A percentile compares a stretch with the other conserved stretches of the same genome.
Evolutionary conservation across 1,284 basidiomycete genomes (phyloP).

Genomic region (Ganoderma meredithae): DNA sequence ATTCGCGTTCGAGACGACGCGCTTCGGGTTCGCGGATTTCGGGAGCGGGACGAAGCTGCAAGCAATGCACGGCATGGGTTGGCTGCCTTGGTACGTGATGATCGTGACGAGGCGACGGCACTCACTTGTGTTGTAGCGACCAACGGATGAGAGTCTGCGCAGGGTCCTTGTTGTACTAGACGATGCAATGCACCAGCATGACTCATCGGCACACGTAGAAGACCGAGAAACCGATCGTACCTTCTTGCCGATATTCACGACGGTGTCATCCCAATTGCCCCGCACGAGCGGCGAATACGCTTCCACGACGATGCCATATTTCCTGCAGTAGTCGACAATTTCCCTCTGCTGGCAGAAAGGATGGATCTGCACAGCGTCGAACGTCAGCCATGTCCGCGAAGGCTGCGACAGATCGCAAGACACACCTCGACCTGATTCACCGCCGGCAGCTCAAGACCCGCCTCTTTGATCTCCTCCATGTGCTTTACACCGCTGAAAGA

Average conservation of each 20-base stretch:
- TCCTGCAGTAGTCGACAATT: constrained; percentile 79
- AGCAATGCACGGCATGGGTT: neutral
- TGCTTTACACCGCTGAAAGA: constrained; percentile 58
- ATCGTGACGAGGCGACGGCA: neutral
- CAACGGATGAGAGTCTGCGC: constrained; percentile 74
- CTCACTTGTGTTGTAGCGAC: constrained; percentile 63
- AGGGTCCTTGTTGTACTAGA: constrained; percentile 55
- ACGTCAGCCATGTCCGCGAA: no score
- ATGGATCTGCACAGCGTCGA: constrained; percentile 61
- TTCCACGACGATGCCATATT: constrained; percentile 75
- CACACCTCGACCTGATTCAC: constrained; percentile 91
- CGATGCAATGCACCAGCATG: neutral
- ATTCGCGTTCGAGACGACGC: constrained; percentile 59
- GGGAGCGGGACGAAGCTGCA: constrained; percentile 56
- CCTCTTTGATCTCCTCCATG: constrained; percentile 73
- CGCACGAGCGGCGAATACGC: constrained; percentile 65
- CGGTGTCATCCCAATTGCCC: constrained; percentile 50
- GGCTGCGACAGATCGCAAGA: no score
- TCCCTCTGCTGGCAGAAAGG: constrained; percentile 85
- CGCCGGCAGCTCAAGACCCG: constrained; percentile 68
- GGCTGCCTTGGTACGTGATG: neutral
- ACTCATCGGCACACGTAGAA: neutral
- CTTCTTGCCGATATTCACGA: constrained; percentile 54
- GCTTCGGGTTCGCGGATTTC: constrained; percentile 54
- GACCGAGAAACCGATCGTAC: constrained; percentile 4